Conservation (phyloP, 1,284 basidiomycete genomes). For the Puccinia horiana region DNA sequence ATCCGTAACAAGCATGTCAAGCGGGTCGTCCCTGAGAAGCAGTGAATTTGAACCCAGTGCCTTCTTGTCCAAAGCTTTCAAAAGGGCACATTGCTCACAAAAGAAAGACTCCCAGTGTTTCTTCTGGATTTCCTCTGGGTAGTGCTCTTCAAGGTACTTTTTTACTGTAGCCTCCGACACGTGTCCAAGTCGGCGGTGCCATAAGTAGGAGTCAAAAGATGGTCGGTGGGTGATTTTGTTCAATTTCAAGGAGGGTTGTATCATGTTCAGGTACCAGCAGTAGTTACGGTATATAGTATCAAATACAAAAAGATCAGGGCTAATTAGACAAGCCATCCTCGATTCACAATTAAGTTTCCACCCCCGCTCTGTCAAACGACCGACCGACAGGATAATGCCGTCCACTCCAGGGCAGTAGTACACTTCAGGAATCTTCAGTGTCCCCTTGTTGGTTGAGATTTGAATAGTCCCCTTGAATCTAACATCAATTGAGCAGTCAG, state of each 20-base stretch:
- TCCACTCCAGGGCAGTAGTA: neutral
- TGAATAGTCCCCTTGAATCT: neutral
- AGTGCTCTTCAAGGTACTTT: neutral
- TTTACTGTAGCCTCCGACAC: neutral
- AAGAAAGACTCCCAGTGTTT: constrained; percentile 10
- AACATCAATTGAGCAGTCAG: neutral
- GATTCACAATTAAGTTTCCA: neutral
- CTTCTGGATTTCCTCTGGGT: neutral
- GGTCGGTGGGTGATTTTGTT: neutral
- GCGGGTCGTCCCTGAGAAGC: neutral
- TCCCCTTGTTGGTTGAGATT: neutral
- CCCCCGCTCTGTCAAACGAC: neutral
- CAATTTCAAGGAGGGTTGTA: neutral
- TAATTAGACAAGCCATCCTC: neutral
- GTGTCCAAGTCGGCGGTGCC: neutral
- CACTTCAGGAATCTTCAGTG: neutral
- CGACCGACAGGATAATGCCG: neutral
- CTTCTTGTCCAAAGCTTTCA: neutral
- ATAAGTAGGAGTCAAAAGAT: constrained; percentile 6
- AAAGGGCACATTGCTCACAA: neutral
- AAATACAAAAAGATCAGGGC: no score
- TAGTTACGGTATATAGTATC: no score
- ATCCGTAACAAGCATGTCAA: constrained; percentile 3
- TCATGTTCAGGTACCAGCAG: no score
- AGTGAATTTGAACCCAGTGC: neutral